Conservation (phyloP, 2,329 filamentous ascomycete genomes). For the Apiospora rasikravindrae region DNA sequence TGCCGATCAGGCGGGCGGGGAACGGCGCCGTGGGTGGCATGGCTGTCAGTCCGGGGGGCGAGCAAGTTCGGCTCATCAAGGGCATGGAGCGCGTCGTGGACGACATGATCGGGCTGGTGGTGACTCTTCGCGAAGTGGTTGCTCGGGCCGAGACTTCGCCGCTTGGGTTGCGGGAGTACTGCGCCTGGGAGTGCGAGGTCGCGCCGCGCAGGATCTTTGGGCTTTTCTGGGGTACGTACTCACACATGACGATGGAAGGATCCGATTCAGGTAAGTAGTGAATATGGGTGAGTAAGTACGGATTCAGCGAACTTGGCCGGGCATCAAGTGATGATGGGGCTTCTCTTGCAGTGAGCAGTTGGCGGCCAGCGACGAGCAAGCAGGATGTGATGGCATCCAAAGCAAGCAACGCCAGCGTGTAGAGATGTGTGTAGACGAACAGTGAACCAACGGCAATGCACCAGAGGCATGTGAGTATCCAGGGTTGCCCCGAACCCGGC, state of each 20-base stretch:
- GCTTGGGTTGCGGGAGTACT: neutral
- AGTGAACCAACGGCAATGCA: neutral
- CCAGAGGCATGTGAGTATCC: no score
- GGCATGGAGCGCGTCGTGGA: neutral
- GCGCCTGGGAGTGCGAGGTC: neutral
- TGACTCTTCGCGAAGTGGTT: neutral
- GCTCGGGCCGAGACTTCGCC: neutral
- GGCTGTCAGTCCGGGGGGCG: neutral
- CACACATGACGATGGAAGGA: neutral
- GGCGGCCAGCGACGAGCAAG: no score
- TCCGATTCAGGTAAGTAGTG: neutral
- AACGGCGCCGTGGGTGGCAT: neutral
- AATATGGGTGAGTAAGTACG: neutral
- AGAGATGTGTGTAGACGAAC: no score
- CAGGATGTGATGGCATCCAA: neutral
- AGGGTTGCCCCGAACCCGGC: neutral
- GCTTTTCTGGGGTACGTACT: neutral
- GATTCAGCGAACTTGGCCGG: neutral
- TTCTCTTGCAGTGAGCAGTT: neutral
- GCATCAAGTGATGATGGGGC: neutral
- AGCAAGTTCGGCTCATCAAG: neutral
- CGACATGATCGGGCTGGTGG: neutral
- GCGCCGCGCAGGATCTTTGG: neutral
- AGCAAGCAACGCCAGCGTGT: no score
- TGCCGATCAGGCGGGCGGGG: neutral